Conservation (phyloP, 192 early-diverging fungal genomes). For the Entomortierella beljakovae region DNA sequence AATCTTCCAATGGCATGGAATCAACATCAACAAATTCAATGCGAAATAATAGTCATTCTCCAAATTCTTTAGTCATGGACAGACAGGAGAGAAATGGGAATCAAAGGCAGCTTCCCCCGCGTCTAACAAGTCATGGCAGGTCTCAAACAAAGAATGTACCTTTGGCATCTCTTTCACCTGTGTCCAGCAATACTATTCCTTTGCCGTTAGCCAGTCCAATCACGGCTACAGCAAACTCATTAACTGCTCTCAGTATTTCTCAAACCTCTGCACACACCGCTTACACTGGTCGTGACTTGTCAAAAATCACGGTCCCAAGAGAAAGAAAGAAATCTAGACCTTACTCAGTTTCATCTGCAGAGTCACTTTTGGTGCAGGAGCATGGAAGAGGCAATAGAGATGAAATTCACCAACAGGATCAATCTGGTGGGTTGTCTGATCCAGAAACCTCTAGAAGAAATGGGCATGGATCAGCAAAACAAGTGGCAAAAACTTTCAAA, state of each 20-base stretch:
- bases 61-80: not conserved
- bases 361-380: slow-evolving; percentile 17
- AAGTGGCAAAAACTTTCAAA: not conserved
- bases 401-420: slow-evolving; percentile 10
- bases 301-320: slow-evolving; percentile 25
- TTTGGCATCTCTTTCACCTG: not conserved
- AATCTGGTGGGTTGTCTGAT: slow-evolving; percentile 22
- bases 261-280: slow-evolving; percentile 2
- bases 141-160: not conserved
- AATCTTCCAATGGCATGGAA: not conserved
- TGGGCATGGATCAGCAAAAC: not conserved
- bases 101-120: slow-evolving; percentile 16
- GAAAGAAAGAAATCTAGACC: slow-evolving; percentile 30
- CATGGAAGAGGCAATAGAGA: not conserved
- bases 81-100: not conserved
- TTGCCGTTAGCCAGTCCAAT: slow-evolving; percentile 41
- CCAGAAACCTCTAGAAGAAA: slow-evolving; percentile 21
- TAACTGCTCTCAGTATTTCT: slow-evolving; percentile 39
- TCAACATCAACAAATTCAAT: not conserved
- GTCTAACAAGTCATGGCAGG: slow-evolving; percentile 14
- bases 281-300: slow-evolving; percentile 21
- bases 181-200: slow-evolving; percentile 10
- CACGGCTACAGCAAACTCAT: slow-evolving; percentile 36
- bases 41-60: not conserved
- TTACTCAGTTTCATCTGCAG: slow-evolving; percentile 23